phyloP scores from a whole-genome alignment of 805 yeast species.

The Nakazawaea holstii region DNA sequence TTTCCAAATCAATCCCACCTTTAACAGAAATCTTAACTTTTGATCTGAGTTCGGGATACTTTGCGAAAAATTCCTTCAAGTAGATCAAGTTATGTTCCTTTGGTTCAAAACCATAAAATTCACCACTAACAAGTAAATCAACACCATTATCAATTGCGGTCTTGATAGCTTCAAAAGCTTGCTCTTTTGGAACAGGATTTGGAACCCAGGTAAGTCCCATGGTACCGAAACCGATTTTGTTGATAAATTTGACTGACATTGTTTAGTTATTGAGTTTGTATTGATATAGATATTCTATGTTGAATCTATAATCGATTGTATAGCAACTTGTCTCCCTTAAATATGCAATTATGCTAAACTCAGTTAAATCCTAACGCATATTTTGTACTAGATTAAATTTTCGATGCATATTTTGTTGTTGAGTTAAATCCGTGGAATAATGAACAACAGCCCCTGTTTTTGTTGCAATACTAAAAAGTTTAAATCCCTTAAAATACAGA shows the following conservation, averaged over 20 bases:
- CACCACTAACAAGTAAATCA: conserved; percentile 66
- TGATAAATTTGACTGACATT: neutral
- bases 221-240: conserved; percentile 60
- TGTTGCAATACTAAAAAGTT: no score
- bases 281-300: no score
- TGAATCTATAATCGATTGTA: neutral
- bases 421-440: no score
- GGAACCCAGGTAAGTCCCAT: conserved; percentile 76
- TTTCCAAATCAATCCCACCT: conserved; percentile 46
- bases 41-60: conserved; percentile 49
- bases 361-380: no score
- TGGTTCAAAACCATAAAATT: conserved; percentile 61
- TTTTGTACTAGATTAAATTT: no score
- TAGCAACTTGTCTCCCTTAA: no score
- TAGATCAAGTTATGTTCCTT: conserved; percentile 48
- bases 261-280: neutral
- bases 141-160: conserved; percentile 44
- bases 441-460: no score
- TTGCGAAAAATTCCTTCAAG: conserved; percentile 51
- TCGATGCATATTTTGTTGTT: no score
- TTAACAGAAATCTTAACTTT: conserved; percentile 62
- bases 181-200: conserved; percentile 44
- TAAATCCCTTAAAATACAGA: no score
- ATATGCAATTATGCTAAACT: no score
- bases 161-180: conserved; percentile 49